A percentile compares a stretch with the other conserved stretches of the same genome.
phyloP scores from a whole-genome alignment of 257 asterid genomes.

The Solanum microdontum region DNA sequence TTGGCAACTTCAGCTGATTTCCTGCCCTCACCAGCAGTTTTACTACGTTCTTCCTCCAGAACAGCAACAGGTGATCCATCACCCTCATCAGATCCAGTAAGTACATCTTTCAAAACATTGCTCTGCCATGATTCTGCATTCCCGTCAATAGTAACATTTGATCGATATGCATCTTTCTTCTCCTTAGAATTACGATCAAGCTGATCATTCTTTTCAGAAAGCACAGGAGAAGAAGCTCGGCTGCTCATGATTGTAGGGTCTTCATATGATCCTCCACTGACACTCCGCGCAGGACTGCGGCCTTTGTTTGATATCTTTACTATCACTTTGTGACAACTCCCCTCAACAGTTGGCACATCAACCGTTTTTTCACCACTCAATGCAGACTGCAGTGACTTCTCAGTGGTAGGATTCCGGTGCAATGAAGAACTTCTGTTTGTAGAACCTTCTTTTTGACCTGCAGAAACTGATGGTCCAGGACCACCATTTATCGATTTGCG shows the following conservation, averaged over 20 bases:
- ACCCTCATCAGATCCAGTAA: constrained; percentile 20
- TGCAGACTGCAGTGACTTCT: constrained; percentile 24
- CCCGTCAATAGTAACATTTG: constrained; percentile 9
- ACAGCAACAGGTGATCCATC: constrained; percentile 19
- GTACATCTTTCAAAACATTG: constrained; percentile 16
- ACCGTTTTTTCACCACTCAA: constrained; percentile 11
- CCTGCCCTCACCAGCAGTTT: constrained; percentile 13
- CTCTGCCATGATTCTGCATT: constrained; percentile 21
- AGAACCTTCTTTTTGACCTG: constrained; percentile 23
- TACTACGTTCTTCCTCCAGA: constrained; percentile 18
- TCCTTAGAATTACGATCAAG: constrained; percentile 16
- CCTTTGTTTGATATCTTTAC: constrained; percentile 27
- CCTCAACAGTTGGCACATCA: constrained; percentile 15
- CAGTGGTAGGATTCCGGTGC: constrained; percentile 17
- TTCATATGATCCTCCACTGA: constrained; percentile 24
- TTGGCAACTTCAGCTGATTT: constrained; percentile 11
- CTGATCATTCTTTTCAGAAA: constrained; percentile 24
- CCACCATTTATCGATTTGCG: constrained; percentile 16
- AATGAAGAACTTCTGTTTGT: constrained; percentile 19
- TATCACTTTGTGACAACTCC: constrained; percentile 27
- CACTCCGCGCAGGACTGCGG: constrained; percentile 25
- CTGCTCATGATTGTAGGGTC: constrained; percentile 24
- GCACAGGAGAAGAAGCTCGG: constrained; percentile 32
- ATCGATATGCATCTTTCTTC: constrained; percentile 13
- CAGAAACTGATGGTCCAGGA: constrained; percentile 16